phyloP scores from a whole-genome alignment of 768 basidiomycete species.

The Phlebiopsis flavidoalba region DNA sequence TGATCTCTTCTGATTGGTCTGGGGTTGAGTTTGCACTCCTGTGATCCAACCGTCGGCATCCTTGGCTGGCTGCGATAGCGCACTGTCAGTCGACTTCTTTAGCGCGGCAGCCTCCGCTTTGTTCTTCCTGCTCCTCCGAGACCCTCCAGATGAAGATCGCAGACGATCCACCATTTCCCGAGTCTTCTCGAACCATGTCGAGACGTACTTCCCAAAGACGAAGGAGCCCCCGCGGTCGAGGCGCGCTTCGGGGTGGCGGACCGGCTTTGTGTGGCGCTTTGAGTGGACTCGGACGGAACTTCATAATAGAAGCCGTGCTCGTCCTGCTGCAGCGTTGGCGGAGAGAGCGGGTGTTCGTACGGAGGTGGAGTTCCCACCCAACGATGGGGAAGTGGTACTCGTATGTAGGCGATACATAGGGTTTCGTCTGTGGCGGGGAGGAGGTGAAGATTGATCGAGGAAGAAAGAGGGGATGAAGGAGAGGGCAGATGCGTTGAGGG shows the following conservation, averaged over 20 bases:
- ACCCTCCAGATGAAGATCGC: conserved; percentile 30
- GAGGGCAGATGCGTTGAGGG: conserved; percentile 23
- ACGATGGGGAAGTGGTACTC: conserved; percentile 48
- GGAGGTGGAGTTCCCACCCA: conserved; percentile 28
- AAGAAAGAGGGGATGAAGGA: conserved; percentile 21
- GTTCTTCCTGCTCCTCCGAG: conserved; percentile 15
- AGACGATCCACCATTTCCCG: conserved; percentile 55
- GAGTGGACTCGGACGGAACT: conserved; percentile 20
- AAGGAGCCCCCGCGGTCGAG: conserved; percentile 37
- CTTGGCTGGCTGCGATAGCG: background rate
- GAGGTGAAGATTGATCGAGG: conserved; percentile 12
- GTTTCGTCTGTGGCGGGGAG: conserved; percentile 3
- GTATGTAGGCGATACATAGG: conserved; percentile 19
- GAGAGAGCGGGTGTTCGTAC: conserved; percentile 22
- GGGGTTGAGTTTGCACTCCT: background rate
- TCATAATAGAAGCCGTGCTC: conserved; percentile 49
- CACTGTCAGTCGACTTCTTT: conserved; percentile 1
- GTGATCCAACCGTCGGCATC: conserved; percentile 21
- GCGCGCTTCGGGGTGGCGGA: conserved; percentile 27
- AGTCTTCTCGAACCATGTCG: conserved; percentile 48
- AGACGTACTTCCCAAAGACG: conserved; percentile 43
- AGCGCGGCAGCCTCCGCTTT: background rate
- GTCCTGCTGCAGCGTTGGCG: conserved; percentile 43
- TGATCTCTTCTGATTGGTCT: background rate
- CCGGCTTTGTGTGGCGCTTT: conserved; percentile 23